phyloP scores from a whole-genome alignment of 2,329 filamentous ascomycete genomes.

The Pseudocercospora eumusae region DNA sequence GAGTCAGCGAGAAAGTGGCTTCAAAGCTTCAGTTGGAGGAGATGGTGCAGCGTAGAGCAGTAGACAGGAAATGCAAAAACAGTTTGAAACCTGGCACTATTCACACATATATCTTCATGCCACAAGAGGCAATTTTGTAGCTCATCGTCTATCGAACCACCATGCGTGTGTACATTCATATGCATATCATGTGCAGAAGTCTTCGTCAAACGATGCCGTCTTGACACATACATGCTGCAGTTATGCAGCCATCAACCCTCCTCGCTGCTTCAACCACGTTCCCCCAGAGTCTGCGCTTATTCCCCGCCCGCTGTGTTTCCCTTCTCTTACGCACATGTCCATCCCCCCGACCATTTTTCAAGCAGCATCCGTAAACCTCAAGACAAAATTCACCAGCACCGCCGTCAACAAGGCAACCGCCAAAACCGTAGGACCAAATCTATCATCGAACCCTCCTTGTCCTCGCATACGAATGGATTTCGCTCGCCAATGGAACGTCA shows the following conservation, averaged over 20 bases:
- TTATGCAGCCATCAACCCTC: background rate
- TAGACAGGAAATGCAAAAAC: slow-evolving; percentile 2
- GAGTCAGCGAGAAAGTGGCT: slow-evolving; percentile 6
- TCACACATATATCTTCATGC: background rate
- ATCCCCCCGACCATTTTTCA: slow-evolving; percentile 2
- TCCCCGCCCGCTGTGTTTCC: background rate
- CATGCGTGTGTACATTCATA: background rate
- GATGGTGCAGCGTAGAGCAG: background rate
- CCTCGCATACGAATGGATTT: slow-evolving; percentile 88
- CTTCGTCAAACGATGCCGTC: background rate
- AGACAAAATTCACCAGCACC: slow-evolving; percentile 93
- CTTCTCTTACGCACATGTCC: background rate
- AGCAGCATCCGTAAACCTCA: slow-evolving; percentile 59
- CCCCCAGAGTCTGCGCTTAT: too few species aligned
- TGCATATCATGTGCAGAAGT: background rate
- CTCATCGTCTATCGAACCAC: background rate
- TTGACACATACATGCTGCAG: background rate
- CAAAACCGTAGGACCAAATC: slow-evolving; percentile 88
- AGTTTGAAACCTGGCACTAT: background rate
- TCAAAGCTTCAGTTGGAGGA: slow-evolving; percentile 6
- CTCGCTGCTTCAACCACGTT: background rate
- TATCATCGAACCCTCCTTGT: slow-evolving; percentile 94
- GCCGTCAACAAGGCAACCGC: slow-evolving; percentile 82
- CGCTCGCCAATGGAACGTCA: slow-evolving; percentile 96
- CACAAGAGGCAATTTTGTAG: background rate